Evolutionary conservation across 2,329 filamentous ascomycete species (phyloP).

Genomic region (Sordariomycetes sp.): DNA sequence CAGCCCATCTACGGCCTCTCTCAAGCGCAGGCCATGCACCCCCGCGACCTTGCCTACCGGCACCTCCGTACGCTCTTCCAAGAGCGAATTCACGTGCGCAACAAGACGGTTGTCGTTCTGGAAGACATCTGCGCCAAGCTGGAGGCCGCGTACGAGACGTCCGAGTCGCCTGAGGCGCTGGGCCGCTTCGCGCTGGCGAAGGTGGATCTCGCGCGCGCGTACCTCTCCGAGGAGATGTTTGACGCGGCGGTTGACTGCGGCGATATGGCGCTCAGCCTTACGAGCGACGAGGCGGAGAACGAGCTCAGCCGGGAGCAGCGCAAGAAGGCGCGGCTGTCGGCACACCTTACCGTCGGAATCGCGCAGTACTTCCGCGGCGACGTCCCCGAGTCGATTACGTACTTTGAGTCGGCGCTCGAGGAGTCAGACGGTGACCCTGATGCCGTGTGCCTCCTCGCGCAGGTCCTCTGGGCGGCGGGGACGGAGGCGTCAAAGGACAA

Average conservation of each 20-base stretch:
- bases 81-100: conserved; percentile 63
- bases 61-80: conserved; percentile 73
- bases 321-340: conserved; percentile 62
- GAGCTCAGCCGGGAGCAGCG: conserved; percentile 53
- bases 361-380: conserved; percentile 61
- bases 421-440: conserved; percentile 70
- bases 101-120: conserved; percentile 49
- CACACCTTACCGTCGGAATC: conserved; percentile 74
- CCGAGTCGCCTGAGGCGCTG: conserved; percentile 63
- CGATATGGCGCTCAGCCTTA: conserved; percentile 67
- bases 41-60: conserved; percentile 56
- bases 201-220: conserved; percentile 73
- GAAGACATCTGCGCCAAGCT: conserved; percentile 53
- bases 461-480: conserved; percentile 87
- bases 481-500: conserved; percentile 59
- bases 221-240: conserved; percentile 56
- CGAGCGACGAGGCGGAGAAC: conserved; percentile 54
- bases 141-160: conserved; percentile 73
- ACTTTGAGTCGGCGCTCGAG: conserved; percentile 67
- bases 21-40: conserved; percentile 61
- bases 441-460: conserved; percentile 73
- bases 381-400: conserved; percentile 57
- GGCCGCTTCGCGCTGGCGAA: conserved; percentile 71
- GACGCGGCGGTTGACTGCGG: conserved; percentile 64
- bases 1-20: conserved; percentile 81